phyloP scores from a whole-genome alignment of 2,329 filamentous ascomycete species.

The Xylaria sp. region DNA sequence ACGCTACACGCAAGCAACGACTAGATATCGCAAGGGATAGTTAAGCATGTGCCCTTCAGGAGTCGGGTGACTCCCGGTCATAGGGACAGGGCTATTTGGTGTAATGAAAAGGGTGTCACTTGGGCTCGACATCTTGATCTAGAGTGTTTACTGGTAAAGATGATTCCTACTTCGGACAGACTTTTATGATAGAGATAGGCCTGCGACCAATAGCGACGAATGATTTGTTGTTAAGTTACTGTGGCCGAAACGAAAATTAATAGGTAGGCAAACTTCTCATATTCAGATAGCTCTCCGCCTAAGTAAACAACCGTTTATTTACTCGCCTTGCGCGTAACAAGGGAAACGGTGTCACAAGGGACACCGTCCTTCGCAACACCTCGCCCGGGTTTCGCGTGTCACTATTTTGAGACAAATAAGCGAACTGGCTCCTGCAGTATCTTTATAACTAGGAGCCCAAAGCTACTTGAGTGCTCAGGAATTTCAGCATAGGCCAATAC shows the following conservation, averaged over 20 bases:
- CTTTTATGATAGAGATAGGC: not conserved
- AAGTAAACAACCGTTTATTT: not conserved
- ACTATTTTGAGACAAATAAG: not conserved
- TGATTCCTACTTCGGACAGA: too few species aligned
- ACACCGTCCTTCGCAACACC: not conserved
- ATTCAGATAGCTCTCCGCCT: too few species aligned
- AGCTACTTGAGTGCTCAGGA: not conserved
- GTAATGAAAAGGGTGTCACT: not conserved
- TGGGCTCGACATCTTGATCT: not conserved
- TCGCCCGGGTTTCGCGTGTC: not conserved
- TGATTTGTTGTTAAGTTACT: not conserved
- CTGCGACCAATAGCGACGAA: not conserved
- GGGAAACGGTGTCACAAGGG: not conserved
- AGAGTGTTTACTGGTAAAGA: not conserved
- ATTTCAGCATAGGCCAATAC: not conserved
- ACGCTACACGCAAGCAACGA: not conserved
- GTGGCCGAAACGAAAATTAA: too few species aligned
- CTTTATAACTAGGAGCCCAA: not conserved
- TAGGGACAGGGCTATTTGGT: not conserved
- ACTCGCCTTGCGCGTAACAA: not conserved
- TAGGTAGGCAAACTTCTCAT: too few species aligned
- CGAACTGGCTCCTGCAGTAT: not conserved
- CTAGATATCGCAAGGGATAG: not conserved
- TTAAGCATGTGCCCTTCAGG: not conserved
- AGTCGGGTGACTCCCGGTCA: not conserved